A percentile compares a stretch with the other conserved stretches of the same genome.
Conservation (phyloP, 169 alveolate genomes). For the Eimeria falciformis region DNA sequence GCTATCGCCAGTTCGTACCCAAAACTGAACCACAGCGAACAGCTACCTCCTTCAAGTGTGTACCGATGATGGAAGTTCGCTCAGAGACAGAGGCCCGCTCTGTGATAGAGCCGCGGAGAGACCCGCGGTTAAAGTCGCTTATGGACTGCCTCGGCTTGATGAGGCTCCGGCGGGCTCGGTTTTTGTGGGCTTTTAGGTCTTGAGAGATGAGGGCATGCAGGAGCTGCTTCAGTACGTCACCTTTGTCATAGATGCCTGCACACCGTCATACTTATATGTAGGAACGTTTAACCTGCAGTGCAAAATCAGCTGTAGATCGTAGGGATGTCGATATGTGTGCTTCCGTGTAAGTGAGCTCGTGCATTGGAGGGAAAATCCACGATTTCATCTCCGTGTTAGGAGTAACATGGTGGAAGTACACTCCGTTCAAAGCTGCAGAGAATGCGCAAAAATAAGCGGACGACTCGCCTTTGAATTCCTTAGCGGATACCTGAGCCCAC, state of each 20-base stretch:
- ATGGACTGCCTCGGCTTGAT: background rate
- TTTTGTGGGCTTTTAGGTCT: slow-evolving; percentile 15
- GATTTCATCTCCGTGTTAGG: no score
- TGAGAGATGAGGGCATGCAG: slow-evolving; percentile 20
- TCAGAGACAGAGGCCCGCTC: background rate
- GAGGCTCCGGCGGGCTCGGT: slow-evolving; percentile 23
- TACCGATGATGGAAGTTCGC: background rate
- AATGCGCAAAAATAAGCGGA: no score
- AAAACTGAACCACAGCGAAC: background rate
- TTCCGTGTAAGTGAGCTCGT: background rate
- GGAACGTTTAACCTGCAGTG: no score
- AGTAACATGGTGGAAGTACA: background rate
- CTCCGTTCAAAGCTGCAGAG: no score
- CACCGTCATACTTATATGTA: background rate
- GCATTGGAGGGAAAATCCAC: no score
- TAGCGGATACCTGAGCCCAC: slow-evolving; percentile 44
- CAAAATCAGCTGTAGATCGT: background rate
- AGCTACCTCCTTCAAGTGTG: background rate
- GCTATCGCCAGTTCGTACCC: slow-evolving; percentile 5
- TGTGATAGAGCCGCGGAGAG: background rate
- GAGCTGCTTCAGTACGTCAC: slow-evolving; percentile 35
- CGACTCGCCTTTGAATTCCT: background rate
- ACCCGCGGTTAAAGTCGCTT: background rate
- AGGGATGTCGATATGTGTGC: background rate
- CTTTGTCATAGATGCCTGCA: slow-evolving; percentile 42